Base-by-base conservation (phyloP, 148 eudicot genomes). In the Vaccinium myrtillus region DNA sequence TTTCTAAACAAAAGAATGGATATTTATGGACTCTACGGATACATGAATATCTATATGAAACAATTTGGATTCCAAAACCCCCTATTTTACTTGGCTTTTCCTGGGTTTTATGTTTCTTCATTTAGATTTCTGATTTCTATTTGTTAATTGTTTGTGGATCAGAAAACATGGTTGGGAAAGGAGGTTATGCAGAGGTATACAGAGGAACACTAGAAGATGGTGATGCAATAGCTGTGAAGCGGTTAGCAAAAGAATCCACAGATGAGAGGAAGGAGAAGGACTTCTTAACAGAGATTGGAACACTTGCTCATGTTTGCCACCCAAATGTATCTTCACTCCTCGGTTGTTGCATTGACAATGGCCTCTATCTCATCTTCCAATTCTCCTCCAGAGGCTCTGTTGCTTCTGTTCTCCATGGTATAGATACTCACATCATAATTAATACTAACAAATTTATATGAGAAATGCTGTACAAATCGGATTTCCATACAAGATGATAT, bases 141-240 rank as follows among this genome's bases (percentile, higher is more conserved):
- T 50, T 65, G 5, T 36, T 75, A 54, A 74, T 81, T 71, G 56
- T 36, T 32, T 78, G 84, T 77, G 75, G 70, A 25, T 56, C 96
- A 97, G 99, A 94, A 32, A 94, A 97, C 82, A 59, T 97, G 90
- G 99, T 94, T 23, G 99, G 99, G 25, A 95, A 83, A 90, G 99
- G 99, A 89, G 99, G 99, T 81, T 91, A 91, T 85, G 97, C 98
- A 82, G 96, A 95, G 90, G 99, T 97, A 0, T 97, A 92, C 90
- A 93, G 50, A 84, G 99, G 99, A 43, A 85, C 85, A 19, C 70
- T 97, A 46, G 81, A 83, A 74, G 85, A 90, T 87, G 98, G 98
- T 4, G 86, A 91, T 70, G 90, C 89, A 85, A 93, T 97, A 53
- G 99, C 99, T n/a, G 98, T 97, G 65, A 97, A 97, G 85, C 93